A percentile compares a stretch with the other conserved stretches of the same genome.
These are phyloP conservation scores for Pseudisothecium myosuroides DNA, from an alignment of 225 moss, liverwort and hornwort genomes.

Conservation along the genomic window DNA sequence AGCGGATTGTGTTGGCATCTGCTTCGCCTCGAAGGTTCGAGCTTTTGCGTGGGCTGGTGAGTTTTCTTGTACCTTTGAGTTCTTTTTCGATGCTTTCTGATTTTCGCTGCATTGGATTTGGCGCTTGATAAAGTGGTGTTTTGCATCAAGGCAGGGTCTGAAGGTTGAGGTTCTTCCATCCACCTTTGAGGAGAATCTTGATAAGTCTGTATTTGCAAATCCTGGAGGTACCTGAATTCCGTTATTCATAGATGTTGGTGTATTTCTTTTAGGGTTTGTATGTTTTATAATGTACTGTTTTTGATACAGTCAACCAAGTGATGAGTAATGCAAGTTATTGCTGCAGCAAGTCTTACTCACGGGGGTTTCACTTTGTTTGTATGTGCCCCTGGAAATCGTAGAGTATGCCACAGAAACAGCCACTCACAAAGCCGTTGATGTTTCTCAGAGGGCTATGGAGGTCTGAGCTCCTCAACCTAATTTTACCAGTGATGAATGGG, in stretches of 20 bases:
- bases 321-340: not conserved
- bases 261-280: not conserved
- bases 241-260: not conserved
- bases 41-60: conserved; percentile 80
- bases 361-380: not conserved
- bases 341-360: not conserved
- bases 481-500: not conserved
- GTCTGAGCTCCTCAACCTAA: not conserved
- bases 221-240: conserved; percentile 60
- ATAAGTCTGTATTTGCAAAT: conserved; percentile 61
- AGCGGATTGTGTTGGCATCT: conserved; percentile 87
- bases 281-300: not conserved
- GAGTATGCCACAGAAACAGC: conserved; percentile 90
- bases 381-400: conserved; percentile 5
- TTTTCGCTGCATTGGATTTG: not conserved
- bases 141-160: conserved; percentile 44
- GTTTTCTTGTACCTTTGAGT: not conserved
- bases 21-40: conserved; percentile 93
- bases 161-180: conserved; percentile 75
- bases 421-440: conserved; percentile 81
- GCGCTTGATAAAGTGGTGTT: not conserved
- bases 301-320: not conserved
- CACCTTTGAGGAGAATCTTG: conserved; percentile 83
- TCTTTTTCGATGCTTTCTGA: not conserved
- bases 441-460: conserved; percentile 34